Base-by-base conservation (phyloP, 2,329 filamentous ascomycete species). In the Fusarium mundagurra region DNA sequence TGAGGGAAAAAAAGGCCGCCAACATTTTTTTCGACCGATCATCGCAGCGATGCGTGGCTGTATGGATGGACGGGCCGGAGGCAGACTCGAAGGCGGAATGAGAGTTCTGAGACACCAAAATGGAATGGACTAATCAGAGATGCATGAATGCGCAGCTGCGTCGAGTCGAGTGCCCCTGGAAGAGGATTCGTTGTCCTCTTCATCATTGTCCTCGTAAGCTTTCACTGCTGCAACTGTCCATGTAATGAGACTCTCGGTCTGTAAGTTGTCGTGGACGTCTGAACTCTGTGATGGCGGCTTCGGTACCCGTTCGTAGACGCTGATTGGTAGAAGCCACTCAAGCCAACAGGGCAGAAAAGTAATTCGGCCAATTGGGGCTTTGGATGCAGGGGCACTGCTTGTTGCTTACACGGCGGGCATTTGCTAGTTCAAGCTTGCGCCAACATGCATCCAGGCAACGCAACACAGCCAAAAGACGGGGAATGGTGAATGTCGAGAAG, bases 131-230 rank as follows among this genome's bases (percentile, higher is more conserved):
- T 61, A 47, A 44, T 55, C 36, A 47, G 60, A 62, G 44, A 57
- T 47, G 61, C 55, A 65, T 62, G 63, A 53, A 62, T 63, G 58
- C 71, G 53, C 45, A 47, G 48, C 63, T 34, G 51, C 14, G 29
- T 62, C 54, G 43, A 34, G 33, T 45, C 34, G 27, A 38, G 10
- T 31, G 27, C 38, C 53, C 41, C 67, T 43, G 64, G 27, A 29
- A 61, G 50, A 59, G 41, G 62, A 67, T 53, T 75, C 57, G 66
- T 64, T 61, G 69, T 71, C 69, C 60, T 57, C 33, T 69, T 61
- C 73, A 74, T 73, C 72, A 75, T 38, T 38, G 59, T 41, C 61
- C 34, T 76, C 70, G 73, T 75, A 71, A 75, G 73, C 73, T 18
- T 27, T n/a, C 20, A 13, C 51, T 55, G 16, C 34, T 69, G 63